These are phyloP conservation scores for Bipolaris bicolor DNA, from an alignment of 2,329 filamentous ascomycete genomes.

Conservation along the genomic window DNA sequence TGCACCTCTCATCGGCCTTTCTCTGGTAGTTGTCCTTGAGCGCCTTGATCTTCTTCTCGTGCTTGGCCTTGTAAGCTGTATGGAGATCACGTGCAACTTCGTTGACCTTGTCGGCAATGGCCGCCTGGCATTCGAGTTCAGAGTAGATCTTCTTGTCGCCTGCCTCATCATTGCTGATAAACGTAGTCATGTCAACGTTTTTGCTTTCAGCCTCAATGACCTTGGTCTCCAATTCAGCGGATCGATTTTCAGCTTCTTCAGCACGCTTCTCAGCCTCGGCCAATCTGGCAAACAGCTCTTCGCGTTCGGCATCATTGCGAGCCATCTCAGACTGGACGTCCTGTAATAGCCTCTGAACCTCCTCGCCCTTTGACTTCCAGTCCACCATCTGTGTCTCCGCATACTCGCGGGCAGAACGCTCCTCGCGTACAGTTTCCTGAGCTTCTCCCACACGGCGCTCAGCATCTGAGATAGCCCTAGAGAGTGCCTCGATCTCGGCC, in stretches of 20 bases:
- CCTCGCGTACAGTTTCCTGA: constrained; percentile 81
- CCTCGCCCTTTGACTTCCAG: constrained; percentile 83
- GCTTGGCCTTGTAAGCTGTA: constrained; percentile 92
- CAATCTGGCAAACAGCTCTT: constrained; percentile 75
- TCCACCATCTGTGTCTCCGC: constrained; percentile 75
- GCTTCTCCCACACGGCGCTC: constrained; percentile 90
- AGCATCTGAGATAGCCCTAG: constrained; percentile 85
- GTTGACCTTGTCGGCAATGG: constrained; percentile 91
- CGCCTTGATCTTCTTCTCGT: constrained; percentile 92
- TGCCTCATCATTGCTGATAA: constrained; percentile 46
- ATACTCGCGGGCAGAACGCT: constrained; percentile 72
- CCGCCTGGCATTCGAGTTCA: constrained; percentile 58
- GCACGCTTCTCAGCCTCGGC: constrained; percentile 76
- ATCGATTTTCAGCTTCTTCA: constrained; percentile 76
- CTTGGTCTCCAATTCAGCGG: constrained; percentile 68
- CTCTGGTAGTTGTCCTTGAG: constrained; percentile 82
- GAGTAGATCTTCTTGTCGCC: constrained; percentile 47
- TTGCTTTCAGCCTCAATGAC: constrained; percentile 64
- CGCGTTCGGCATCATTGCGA: constrained; percentile 77
- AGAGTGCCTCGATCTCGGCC: constrained; percentile 85
- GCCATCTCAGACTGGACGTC: constrained; percentile 84
- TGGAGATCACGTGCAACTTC: constrained; percentile 78
- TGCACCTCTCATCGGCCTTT: constrained; percentile 86
- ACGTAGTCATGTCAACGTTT: constrained; percentile 73
- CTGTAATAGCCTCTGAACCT: constrained; percentile 82